Percentiles rank a stretch among this genome's conserved stretches.
These are phyloP conservation scores for Symbiodinium pilosum DNA, from an alignment of 73 alveolate species.

Conservation along the genomic window DNA sequence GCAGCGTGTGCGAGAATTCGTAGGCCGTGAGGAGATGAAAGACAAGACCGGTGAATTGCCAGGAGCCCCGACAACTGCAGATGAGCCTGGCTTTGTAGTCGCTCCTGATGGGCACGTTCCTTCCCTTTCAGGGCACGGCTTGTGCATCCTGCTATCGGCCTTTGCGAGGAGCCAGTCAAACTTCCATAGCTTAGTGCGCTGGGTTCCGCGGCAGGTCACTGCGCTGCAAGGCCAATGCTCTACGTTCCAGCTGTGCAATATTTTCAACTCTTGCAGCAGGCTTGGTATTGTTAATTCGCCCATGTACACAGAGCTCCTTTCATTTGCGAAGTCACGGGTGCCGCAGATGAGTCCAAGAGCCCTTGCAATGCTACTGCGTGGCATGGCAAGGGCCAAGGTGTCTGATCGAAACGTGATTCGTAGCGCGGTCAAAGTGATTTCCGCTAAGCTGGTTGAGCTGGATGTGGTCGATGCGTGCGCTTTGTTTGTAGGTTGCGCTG, in stretches of 20 bases:
- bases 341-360: conserved; percentile 62
- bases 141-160: conserved; percentile 43
- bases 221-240: conserved; percentile 60
- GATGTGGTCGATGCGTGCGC: conserved; percentile 43
- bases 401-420: conserved; percentile 30
- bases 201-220: conserved; percentile 84
- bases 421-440: conserved; percentile 35
- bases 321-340: conserved; percentile 33
- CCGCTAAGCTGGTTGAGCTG: conserved; percentile 47
- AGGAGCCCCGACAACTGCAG: not conserved
- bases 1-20: conserved; percentile 52
- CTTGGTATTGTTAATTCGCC: conserved; percentile 35
- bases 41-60: not conserved
- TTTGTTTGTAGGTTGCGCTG: conserved; percentile 42
- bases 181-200: conserved; percentile 42
- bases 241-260: conserved; percentile 25
- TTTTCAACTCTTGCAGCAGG: conserved; percentile 43
- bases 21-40: not conserved
- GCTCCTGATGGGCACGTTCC: too few relatives aligned
- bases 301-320: conserved; percentile 54
- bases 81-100: not conserved
- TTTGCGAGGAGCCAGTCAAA: conserved; percentile 68
- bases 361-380: conserved; percentile 32
- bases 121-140: conserved; percentile 26
- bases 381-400: conserved; percentile 61